Base-by-base conservation (phyloP, 768 basidiomycete species). In the Tricholoma sp. region DNA sequence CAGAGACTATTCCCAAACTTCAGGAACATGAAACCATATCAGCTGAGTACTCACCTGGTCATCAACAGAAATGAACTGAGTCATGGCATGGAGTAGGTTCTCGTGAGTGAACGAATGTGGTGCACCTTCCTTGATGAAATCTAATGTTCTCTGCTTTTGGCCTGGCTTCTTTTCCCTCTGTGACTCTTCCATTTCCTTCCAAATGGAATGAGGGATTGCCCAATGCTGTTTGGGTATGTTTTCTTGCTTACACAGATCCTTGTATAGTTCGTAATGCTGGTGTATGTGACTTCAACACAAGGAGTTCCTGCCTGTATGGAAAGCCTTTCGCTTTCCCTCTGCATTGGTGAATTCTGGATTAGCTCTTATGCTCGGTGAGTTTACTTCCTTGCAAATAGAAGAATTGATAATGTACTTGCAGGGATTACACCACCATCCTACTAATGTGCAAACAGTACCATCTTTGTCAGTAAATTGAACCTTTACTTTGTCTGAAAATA, bases 11-110 rank as follows among this genome's bases (percentile, higher is more conserved):
- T 27, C 12, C 22, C 49, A 27, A 50, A 50, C 31, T 27, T 50
- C 49, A 50, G 49, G 22, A 34, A 14, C 41, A 43, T 19, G 18
- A 43, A 43, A 18, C 41, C 5, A 50, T 50, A 32, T 32, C 31
- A 27, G 49, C 31, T 50, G 49, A 50, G 49, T 27, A 50, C 14
- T 50, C 49, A 61, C 60, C 43, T 61, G 63, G 46, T 64, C 57
- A 55, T 61, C 54, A 27, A 50, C 46, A 24, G 61, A 52, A 57
- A 61, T 50, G 21, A 61, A 55, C 41, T 46, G 31, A 24, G 53
- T 49, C 22, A 59, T 53, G 22, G 52, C 51, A 29, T 57, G 34
- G 37, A 64, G 53, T 31, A 55, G 54, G 18, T 29, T 54, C 11
- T 39, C 43, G 32, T 46, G 51, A 22, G 54, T 55, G 51, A 61